A percentile compares a stretch with the other conserved stretches of the same genome.
Conservation (phyloP, 2,329 filamentous ascomycete species). For the Plenodomus tracheiphilus region DNA sequence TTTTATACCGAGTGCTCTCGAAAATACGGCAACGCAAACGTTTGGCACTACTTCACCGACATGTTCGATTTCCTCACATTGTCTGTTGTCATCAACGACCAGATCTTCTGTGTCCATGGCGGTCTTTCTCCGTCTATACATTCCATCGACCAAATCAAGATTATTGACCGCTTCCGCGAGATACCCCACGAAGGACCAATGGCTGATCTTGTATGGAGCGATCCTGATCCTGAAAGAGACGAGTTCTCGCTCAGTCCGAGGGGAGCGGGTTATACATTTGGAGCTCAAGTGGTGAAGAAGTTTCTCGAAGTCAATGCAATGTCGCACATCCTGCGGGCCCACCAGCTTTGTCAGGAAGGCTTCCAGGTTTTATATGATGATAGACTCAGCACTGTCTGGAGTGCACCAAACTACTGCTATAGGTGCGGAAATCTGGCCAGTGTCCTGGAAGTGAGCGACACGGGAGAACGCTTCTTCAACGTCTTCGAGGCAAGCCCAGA, state of each 20-base stretch:
- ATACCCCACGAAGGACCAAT: constrained; percentile 98
- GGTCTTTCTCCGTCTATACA: constrained; percentile 76
- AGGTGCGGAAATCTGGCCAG: constrained; percentile 96
- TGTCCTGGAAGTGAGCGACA: constrained; percentile 92
- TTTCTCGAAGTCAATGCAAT: constrained; percentile 97
- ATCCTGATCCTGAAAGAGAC: constrained; percentile 95
- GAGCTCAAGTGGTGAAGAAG: constrained; percentile 96
- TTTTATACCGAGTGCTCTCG: constrained; percentile 98
- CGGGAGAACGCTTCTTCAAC: constrained; percentile 93
- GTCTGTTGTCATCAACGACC: constrained; percentile 96
- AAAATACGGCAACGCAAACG: constrained; percentile 97
- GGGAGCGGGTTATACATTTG: constrained; percentile 96
- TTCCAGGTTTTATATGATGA: constrained; percentile 98
- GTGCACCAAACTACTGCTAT: constrained; percentile 77
- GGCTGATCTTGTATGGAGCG: constrained; percentile 99
- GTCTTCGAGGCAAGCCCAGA: constrained; percentile 97
- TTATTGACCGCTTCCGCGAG: constrained; percentile 97
- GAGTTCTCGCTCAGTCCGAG: constrained; percentile 94
- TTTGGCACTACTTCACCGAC: constrained; percentile 99
- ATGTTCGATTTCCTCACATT: constrained; percentile 99
- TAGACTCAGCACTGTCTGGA: constrained; percentile 94
- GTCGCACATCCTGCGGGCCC: constrained; percentile 96
- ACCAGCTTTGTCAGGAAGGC: constrained; percentile 97
- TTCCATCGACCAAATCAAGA: constrained; percentile 98
- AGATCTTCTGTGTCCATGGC: constrained; percentile 98